These are phyloP conservation scores for Nicotiana obtusifolia DNA, from an alignment of 257 asterid species.

Conservation along the genomic window DNA sequence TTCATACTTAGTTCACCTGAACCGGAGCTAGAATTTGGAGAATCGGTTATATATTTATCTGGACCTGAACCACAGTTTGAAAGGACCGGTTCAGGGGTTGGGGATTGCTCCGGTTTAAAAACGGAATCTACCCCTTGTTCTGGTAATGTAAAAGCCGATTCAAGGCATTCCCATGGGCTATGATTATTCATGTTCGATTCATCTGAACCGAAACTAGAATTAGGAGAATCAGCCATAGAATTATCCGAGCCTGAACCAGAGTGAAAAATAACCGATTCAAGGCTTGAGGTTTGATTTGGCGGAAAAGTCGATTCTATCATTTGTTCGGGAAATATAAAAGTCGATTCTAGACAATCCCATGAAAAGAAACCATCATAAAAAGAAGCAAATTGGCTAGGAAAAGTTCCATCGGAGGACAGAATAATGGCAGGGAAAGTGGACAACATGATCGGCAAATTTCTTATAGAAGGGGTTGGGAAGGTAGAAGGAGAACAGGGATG, in stretches of 20 bases:
- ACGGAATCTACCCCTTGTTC: conserved; percentile 16
- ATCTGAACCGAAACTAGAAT: conserved; percentile 23
- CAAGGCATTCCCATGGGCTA: conserved; percentile 36
- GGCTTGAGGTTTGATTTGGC: conserved; percentile 7
- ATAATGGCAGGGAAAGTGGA: conserved; percentile 39
- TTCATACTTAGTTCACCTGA: conserved; percentile 26
- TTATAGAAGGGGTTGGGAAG: conserved; percentile 16
- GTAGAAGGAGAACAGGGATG: conserved; percentile 58
- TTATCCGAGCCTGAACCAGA: conserved; percentile 35
- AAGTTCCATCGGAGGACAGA: conserved; percentile 23
- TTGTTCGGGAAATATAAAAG: conserved; percentile 14
- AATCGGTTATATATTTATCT: conserved; percentile 14
- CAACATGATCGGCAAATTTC: conserved; percentile 45
- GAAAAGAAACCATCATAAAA: conserved; percentile 41
- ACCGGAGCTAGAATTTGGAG: conserved; percentile 21
- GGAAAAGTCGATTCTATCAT: conserved; percentile 9
- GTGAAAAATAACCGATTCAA: conserved; percentile 41
- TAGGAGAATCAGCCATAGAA: conserved; percentile 10
- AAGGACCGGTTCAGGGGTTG: conserved; percentile 32
- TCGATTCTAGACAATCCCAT: conserved; percentile 42
- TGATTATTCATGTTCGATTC: conserved; percentile 24
- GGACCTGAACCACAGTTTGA: conserved; percentile 44
- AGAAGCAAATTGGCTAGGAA: conserved; percentile 26
- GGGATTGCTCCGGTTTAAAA: conserved; percentile 8
- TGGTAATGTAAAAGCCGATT: conserved; percentile 18